phyloP scores from a whole-genome alignment of 768 basidiomycete genomes.

The Aureoboletus auriporus region DNA sequence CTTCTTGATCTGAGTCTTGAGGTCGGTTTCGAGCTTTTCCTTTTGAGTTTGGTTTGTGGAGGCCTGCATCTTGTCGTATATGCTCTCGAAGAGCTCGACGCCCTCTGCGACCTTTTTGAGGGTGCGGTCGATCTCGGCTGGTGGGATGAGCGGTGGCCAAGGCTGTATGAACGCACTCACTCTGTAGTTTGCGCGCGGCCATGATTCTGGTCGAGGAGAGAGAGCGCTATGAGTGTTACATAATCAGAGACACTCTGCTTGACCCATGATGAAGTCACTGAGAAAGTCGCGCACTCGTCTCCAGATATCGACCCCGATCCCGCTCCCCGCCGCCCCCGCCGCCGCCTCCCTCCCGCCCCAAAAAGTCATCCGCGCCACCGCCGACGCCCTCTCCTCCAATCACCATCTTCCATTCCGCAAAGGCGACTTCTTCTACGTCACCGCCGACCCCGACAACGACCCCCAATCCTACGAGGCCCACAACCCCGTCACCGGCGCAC shows the following conservation, averaged over 20 bases:
- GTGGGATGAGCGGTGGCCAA: background rate
- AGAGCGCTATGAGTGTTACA: conserved; percentile 15
- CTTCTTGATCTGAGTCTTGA: conserved; percentile 99
- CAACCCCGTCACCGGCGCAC: conserved; percentile 86
- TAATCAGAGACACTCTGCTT: conserved; percentile 15
- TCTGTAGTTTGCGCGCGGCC: conserved; percentile 90
- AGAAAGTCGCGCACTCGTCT: conserved; percentile 69
- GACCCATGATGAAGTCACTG: conserved; percentile 67
- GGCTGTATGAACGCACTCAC: conserved; percentile 36
- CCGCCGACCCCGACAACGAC: conserved; percentile 59
- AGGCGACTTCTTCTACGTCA: conserved; percentile 98
- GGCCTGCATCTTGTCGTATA: conserved; percentile 97
- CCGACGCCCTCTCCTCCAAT: conserved; percentile 57
- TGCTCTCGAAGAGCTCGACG: conserved; percentile 90
- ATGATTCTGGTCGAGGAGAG: conserved; percentile 38
- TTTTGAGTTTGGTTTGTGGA: conserved; percentile 97
- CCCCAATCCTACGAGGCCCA: conserved; percentile 88
- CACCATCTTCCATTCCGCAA: conserved; percentile 88
- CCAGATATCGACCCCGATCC: conserved; percentile 65
- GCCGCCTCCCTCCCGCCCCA: conserved; percentile 81
- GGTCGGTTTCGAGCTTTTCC: conserved; percentile 93
- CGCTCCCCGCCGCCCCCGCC: conserved; percentile 36
- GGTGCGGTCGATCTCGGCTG: conserved; percentile 98
- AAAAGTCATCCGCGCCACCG: conserved; percentile 89
- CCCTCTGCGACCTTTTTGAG: conserved; percentile 96